Evolutionary conservation across 106 monocot species (phyloP), one percentile per base, ranked within the genome.

Genomic region (Gastrodia elata): DNA sequence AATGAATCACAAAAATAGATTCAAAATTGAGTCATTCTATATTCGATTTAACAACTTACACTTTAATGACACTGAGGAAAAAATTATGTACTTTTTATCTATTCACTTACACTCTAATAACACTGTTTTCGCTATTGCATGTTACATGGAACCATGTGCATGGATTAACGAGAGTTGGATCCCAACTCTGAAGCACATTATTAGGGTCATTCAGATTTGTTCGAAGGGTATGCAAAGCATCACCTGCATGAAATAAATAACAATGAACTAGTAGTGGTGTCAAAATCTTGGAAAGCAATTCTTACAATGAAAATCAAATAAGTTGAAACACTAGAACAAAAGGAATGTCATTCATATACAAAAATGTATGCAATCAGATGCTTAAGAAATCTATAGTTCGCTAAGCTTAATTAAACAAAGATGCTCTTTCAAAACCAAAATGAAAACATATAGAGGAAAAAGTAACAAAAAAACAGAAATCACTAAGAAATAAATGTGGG

Each of bases 111-210:
- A 91, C 88, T 82, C 91, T 81, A 69, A 82, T 88, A 61, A 91
- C 91, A 78, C 77, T 83, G 71, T 91, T 88, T 33, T 91, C 86
- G 68, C 16, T 59, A 46, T 86, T 82, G 75, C 91, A 91, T 69
- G 91, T 88, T 39, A 91, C 85, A 67, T 91, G 91, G 68, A 91
- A 91, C 91, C 91, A 91, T 49, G 91, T 91, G 71, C 91, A 91
- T 58, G 91, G 91, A 88, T 85, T 91, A 30, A 88, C 88, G 44
- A 91, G 76, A 14, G 88, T 86, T 22, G 83, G 71, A 84, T 91
- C 91, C 91, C 91, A 91, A 72, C 91, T 91, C 48, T 88, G 88
- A 55, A 91, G 68, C 15, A 88, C 91, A 74, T 78, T 82, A 76
- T 74, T 83, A 39, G 91, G 91, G 78, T 91, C 91, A 57, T 22